These are phyloP conservation scores for Lepiota brunneoincarnata DNA, from an alignment of 768 basidiomycete species.

Conservation along the genomic window DNA sequence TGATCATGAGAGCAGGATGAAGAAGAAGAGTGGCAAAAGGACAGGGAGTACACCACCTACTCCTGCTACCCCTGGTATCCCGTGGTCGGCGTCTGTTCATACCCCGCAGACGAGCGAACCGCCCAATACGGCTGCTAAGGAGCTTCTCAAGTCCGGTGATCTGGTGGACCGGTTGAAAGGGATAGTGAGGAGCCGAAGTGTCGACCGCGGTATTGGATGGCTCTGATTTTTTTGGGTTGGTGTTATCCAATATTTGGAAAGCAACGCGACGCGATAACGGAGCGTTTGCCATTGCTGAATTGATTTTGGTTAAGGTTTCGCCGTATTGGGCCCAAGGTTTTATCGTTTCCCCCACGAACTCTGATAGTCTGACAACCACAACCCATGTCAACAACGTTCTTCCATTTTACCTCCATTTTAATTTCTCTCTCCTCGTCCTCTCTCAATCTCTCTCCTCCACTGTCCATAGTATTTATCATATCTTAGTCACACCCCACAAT, in stretches of 20 bases:
- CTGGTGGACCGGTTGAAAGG: conserved; percentile 10
- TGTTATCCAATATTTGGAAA: not conserved
- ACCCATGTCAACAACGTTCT: too few relatives aligned
- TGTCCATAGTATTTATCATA: not conserved
- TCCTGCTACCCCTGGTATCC: conserved; percentile 9
- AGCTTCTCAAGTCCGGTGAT: conserved; percentile 1
- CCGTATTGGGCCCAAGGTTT: too few relatives aligned
- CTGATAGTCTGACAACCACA: too few relatives aligned
- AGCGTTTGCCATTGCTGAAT: too few relatives aligned
- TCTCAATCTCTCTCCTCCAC: too few relatives aligned
- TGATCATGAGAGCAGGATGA: conserved; percentile 6
- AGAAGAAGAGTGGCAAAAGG: conserved; percentile 12
- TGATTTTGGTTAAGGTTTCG: too few relatives aligned
- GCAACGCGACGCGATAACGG: not conserved
- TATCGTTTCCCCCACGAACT: not conserved
- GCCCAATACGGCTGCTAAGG: conserved; percentile 8
- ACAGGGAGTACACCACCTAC: conserved; percentile 17
- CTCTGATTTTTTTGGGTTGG: not conserved
- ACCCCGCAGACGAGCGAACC: conserved; percentile 8
- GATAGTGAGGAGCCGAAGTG: conserved; percentile 19
- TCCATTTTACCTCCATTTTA: not conserved
- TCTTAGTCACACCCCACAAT: not conserved
- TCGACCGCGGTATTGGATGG: conserved; percentile 15
- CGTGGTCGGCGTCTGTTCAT: not conserved
- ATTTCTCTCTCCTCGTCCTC: not conserved